These are phyloP conservation scores for Triticum monococcum DNA, from an alignment of 176 grass and related monocot genomes.

Conservation along the genomic window DNA sequence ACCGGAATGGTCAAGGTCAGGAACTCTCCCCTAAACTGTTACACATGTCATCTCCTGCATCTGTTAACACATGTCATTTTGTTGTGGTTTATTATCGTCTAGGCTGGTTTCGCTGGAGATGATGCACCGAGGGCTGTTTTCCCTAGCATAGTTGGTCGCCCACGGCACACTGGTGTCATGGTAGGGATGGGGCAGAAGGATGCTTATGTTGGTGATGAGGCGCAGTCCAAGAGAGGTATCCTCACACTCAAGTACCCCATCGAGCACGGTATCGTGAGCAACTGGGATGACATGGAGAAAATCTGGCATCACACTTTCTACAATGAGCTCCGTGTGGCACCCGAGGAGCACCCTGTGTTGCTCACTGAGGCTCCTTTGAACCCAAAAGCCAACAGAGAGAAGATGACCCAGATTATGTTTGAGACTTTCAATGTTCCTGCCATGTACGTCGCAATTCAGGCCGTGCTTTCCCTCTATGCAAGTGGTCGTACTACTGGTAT, in stretches of 20 bases:
- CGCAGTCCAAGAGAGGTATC: slow-evolving; percentile 86
- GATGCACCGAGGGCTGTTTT: slow-evolving; percentile 85
- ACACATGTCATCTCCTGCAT: neutral
- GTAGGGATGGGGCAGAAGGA: slow-evolving; percentile 89
- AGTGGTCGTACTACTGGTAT: slow-evolving; percentile 74
- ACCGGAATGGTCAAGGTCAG: slow-evolving; percentile 80
- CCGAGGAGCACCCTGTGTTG: slow-evolving; percentile 79
- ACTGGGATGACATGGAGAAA: slow-evolving; percentile 95
- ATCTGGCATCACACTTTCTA: slow-evolving; percentile 87
- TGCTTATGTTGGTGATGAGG: slow-evolving; percentile 75
- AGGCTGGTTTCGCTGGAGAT: slow-evolving; percentile 90
- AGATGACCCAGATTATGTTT: slow-evolving; percentile 93
- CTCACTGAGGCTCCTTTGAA: slow-evolving; percentile 86
- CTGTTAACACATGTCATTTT: neutral
- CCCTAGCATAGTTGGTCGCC: slow-evolving; percentile 80
- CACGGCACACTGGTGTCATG: slow-evolving; percentile 77
- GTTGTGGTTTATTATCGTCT: neutral
- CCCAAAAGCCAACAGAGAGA: slow-evolving; percentile 89
- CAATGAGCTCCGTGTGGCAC: slow-evolving; percentile 83
- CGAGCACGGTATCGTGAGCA: slow-evolving; percentile 75
- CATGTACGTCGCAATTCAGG: slow-evolving; percentile 88
- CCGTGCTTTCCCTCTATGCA: slow-evolving; percentile 81
- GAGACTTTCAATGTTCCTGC: slow-evolving; percentile 84
- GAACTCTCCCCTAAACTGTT: neutral
- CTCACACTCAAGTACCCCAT: slow-evolving; percentile 77